Conservation (phyloP, 1,284 basidiomycete species). For the Ceratobasidium theobromae region DNA sequence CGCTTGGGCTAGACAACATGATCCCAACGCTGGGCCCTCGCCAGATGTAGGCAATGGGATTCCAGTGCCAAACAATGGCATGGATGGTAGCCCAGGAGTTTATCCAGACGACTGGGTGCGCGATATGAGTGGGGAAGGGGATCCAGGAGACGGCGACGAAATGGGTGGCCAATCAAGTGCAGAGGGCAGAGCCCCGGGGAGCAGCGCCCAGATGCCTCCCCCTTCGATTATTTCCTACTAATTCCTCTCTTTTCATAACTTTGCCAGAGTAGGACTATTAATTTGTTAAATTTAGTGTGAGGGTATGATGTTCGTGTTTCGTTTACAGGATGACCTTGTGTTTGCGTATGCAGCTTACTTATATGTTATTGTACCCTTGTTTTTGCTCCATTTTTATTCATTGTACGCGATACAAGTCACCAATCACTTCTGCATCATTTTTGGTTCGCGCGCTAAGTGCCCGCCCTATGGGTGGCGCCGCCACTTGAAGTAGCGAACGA, state of each 20-base stretch:
- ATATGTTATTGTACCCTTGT: background rate
- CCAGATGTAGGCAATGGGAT: background rate
- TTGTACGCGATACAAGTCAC: background rate
- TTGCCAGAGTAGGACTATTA: background rate
- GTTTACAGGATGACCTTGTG: no score
- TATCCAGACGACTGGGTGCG: constrained; percentile 27
- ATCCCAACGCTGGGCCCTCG: background rate
- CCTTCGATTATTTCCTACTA: background rate
- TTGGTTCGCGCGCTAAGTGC: no score
- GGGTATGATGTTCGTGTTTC: no score
- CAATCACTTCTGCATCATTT: no score
- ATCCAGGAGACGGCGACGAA: background rate
- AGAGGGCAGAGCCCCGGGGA: background rate
- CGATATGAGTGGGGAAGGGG: constrained; percentile 9
- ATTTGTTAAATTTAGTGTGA: no score
- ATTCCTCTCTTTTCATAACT: background rate
- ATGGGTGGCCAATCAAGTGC: background rate
- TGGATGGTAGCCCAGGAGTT: background rate
- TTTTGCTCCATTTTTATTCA: background rate
- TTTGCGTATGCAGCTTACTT: no score
- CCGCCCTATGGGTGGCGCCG: no score
- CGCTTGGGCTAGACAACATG: background rate
- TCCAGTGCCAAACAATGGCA: background rate
- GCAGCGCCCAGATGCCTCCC: background rate
- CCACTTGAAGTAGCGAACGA: no score